Percentiles rank a stretch among this genome's conserved stretches.
Conservation (phyloP, 352 stramenopile genomes). For the Aphanomyces euteiches region DNA sequence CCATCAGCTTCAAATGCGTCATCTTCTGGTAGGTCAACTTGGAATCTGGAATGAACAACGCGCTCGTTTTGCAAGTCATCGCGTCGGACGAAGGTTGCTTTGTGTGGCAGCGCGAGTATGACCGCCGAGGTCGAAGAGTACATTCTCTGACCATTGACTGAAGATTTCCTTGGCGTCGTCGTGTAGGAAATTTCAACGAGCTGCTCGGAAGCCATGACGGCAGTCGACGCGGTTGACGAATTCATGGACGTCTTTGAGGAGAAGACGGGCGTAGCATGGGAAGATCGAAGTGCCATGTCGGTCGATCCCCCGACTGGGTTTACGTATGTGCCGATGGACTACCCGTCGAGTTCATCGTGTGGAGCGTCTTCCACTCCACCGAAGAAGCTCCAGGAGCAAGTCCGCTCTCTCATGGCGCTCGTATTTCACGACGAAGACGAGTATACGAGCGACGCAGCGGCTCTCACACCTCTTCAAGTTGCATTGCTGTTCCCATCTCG, state of each 20-base stretch:
- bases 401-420: background rate
- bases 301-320: too few relatives aligned
- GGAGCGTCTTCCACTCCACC: background rate
- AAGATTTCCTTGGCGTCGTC: background rate
- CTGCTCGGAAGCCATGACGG: background rate
- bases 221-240: background rate
- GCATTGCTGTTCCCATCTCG: too few relatives aligned
- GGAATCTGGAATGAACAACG: background rate
- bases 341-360: background rate
- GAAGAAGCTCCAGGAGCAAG: background rate
- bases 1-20: background rate
- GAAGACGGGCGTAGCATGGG: background rate
- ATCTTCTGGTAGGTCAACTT: background rate
- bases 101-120: background rate
- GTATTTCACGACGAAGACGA: background rate
- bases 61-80: constrained; percentile 1
- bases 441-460: background rate
- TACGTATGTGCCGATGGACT: constrained; percentile 5
- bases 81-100: background rate
- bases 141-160: background rate
- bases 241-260: constrained; percentile 4
- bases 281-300: background rate
- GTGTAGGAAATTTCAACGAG: background rate
- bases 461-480: too few relatives aligned
- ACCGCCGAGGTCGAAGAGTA: background rate